Evolutionary conservation across 1,284 basidiomycete genomes (phyloP).

Genomic region (Ganoderma leucocontextum): DNA sequence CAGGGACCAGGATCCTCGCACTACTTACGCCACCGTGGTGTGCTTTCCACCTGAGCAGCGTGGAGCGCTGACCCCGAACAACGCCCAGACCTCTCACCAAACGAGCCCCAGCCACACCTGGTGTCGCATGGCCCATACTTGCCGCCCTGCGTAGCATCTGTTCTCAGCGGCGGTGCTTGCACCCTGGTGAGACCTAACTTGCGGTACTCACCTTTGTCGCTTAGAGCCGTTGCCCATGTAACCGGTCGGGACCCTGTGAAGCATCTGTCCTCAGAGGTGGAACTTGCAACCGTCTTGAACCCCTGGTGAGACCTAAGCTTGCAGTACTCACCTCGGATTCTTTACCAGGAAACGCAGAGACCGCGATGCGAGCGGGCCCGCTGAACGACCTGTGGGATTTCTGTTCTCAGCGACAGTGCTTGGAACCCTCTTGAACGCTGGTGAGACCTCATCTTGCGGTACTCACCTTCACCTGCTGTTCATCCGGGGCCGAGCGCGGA

Average conservation of each 20-base stretch:
- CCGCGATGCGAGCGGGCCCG: no score
- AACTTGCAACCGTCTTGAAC: not conserved
- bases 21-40: not conserved
- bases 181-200: constrained; percentile 4
- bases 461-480: not conserved
- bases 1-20: not conserved
- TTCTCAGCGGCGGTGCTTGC: constrained; percentile 1
- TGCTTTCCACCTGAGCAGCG: not conserved
- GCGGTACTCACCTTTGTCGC: not conserved
- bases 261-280: constrained; percentile 1
- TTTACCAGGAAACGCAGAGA: no score
- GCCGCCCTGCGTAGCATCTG: not conserved
- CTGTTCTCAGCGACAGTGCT: not conserved
- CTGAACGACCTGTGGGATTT: not conserved
- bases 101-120: not conserved
- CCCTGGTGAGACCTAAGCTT: constrained; percentile 1
- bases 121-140: not conserved
- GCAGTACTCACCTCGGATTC: not conserved
- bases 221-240: not conserved
- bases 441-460: constrained; percentile 1
- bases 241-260: not conserved
- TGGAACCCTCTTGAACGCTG: constrained; percentile 4
- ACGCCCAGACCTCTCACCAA: not conserved
- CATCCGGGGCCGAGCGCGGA: not conserved
- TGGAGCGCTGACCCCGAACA: not conserved